These are phyloP conservation scores for Xerocomus potaroensis DNA, from an alignment of 768 basidiomycete species.

Conservation along the genomic window DNA sequence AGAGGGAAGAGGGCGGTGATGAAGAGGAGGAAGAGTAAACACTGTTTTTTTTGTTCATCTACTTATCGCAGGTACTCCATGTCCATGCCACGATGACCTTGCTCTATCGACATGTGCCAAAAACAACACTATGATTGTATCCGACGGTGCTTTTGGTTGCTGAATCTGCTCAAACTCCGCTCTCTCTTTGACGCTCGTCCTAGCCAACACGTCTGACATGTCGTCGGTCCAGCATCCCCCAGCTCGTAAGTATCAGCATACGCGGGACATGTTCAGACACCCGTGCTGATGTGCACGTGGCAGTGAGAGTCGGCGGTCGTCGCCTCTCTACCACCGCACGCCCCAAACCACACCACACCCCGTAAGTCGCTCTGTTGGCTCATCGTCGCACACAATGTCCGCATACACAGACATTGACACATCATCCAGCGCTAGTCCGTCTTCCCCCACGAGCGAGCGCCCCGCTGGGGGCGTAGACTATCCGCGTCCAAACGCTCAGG, in stretches of 20 bases:
- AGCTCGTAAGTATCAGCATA: slow-evolving; percentile 37
- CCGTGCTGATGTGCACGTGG: neutral
- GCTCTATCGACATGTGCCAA: slow-evolving; percentile 30
- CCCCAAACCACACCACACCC: slow-evolving; percentile 31
- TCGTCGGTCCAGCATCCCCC: slow-evolving; percentile 40
- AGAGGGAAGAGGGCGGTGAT: slow-evolving; percentile 85
- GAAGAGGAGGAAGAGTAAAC: slow-evolving; percentile 86
- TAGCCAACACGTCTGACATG: slow-evolving; percentile 26
- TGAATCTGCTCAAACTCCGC: slow-evolving; percentile 13
- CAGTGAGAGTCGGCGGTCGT: slow-evolving; percentile 46
- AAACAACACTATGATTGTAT: slow-evolving; percentile 19
- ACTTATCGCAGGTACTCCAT: slow-evolving; percentile 27
- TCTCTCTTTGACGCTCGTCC: neutral
- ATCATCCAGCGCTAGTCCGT: neutral
- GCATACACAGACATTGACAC: too few species aligned
- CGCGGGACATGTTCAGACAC: neutral
- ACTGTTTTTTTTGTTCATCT: slow-evolving; percentile 15
- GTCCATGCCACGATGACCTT: slow-evolving; percentile 28
- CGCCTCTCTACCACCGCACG: slow-evolving; percentile 44
- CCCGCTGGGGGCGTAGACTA: slow-evolving; percentile 38
- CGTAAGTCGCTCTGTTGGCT: too few species aligned
- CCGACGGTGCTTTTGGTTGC: slow-evolving; percentile 4
- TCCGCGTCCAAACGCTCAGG: slow-evolving; percentile 47
- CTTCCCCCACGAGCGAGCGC: slow-evolving; percentile 7
- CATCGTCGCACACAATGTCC: too few species aligned